A percentile compares a stretch with the other conserved stretches of the same genome.
Conservation (phyloP, 805 yeast species). For the Wickerhamiella galacta region DNA sequence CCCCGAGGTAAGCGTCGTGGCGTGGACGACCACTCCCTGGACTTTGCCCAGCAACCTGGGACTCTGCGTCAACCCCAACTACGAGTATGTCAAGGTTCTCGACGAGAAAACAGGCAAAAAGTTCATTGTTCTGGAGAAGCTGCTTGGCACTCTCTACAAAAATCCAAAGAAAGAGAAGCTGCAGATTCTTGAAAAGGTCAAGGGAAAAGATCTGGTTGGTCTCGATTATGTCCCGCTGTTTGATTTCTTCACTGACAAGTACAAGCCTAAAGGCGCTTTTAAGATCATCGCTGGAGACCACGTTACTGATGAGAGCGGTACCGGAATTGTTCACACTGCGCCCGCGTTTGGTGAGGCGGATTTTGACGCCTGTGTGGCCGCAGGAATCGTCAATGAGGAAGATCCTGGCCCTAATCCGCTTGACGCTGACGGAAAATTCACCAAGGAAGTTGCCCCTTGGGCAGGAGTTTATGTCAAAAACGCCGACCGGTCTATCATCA, state of each 20-base stretch:
- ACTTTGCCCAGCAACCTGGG: conserved; percentile 90
- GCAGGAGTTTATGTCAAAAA: conserved; percentile 83
- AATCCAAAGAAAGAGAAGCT: conserved; percentile 84
- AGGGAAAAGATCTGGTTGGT: conserved; percentile 71
- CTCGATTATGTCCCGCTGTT: conserved; percentile 68
- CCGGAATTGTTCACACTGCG: conserved; percentile 97
- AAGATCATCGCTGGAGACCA: conserved; percentile 67
- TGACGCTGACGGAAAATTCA: conserved; percentile 82
- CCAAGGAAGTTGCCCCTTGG: conserved; percentile 54
- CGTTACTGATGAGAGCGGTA: conserved; percentile 90
- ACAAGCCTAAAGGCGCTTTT: conserved; percentile 55
- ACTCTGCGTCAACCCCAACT: conserved; percentile 76
- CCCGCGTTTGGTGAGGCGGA: conserved; percentile 99
- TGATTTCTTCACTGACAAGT: conserved; percentile 60
- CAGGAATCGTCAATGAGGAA: conserved; percentile 58
- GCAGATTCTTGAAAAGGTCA: conserved; percentile 62
- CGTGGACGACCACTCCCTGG: conserved; percentile 99
- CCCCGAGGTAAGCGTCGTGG: conserved; percentile 69
- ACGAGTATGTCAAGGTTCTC: conserved; percentile 80
- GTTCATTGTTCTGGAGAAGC: conserved; percentile 70
- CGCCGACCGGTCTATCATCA: conserved; percentile 84
- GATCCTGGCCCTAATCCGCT: conserved; percentile 80
- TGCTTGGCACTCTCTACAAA: conserved; percentile 74
- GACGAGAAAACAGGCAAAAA: conserved; percentile 74
- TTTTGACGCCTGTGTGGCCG: conserved; percentile 62